Evolutionary conservation across 176 grass and related monocot species (phyloP).

Genomic region (Ananas comosus): DNA sequence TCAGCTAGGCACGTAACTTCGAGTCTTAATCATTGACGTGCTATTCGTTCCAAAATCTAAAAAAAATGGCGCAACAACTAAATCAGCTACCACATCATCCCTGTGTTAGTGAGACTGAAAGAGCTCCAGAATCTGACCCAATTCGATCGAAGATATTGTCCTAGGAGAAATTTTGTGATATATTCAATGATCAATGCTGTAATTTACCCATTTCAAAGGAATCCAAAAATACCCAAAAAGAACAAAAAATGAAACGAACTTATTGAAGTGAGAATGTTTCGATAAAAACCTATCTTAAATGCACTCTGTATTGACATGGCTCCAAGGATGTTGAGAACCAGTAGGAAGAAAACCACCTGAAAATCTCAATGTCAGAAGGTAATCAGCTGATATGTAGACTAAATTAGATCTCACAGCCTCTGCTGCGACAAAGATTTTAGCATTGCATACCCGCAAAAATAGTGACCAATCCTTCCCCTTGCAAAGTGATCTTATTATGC

Average conservation of each 20-base stretch:
- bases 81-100: too few relatives aligned
- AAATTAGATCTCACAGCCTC: slow-evolving; percentile 10
- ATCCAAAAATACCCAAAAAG: not conserved
- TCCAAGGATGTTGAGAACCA: slow-evolving; percentile 66
- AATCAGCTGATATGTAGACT: slow-evolving; percentile 6
- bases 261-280: slow-evolving; percentile 15
- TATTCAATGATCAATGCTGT: too few relatives aligned
- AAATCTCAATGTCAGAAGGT: slow-evolving; percentile 11
- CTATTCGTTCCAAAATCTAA: too few relatives aligned
- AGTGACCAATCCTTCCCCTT: slow-evolving; percentile 87
- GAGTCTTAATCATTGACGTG: too few relatives aligned
- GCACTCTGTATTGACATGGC: slow-evolving; percentile 45
- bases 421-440: slow-evolving; percentile 5
- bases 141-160: too few relatives aligned
- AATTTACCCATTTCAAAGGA: not conserved
- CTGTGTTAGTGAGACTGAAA: too few relatives aligned
- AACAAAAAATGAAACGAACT: not conserved
- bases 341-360: slow-evolving; percentile 60
- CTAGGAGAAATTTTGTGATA: too few relatives aligned
- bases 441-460: slow-evolving; percentile 46
- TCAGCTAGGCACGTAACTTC: too few relatives aligned
- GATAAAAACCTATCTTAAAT: slow-evolving; percentile 76
- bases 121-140: too few relatives aligned
- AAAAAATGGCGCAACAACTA: too few relatives aligned
- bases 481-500: slow-evolving; percentile 71